Percentiles rank a stretch among this genome's conserved stretches.
phyloP scores from a whole-genome alignment of 805 yeast genomes.

The Sugiyamaella smithiae region DNA sequence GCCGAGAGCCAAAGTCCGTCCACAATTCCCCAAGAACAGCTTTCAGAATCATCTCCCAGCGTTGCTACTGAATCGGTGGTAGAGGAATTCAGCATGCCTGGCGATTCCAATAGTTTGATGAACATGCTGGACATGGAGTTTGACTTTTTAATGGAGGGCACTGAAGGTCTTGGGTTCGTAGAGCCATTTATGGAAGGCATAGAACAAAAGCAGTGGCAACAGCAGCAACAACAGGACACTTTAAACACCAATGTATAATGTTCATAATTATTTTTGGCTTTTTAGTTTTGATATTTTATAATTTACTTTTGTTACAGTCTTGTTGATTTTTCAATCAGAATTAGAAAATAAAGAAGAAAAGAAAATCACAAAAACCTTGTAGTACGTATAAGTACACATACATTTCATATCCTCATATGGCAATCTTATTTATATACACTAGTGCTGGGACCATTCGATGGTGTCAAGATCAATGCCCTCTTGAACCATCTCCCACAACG shows the following conservation, averaged over 20 bases:
- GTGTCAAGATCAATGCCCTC: conserved; percentile 93
- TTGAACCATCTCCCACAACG: conserved; percentile 99
- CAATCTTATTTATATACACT: conserved; percentile 14
- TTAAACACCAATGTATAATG: background rate
- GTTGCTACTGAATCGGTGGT: background rate
- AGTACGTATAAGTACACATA: too few species aligned
- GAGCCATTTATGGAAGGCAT: conserved; percentile 31
- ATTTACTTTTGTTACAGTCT: too few species aligned
- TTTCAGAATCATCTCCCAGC: background rate
- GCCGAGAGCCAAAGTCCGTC: background rate
- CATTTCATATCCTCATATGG: too few species aligned
- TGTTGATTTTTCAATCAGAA: too few species aligned
- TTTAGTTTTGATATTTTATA: background rate
- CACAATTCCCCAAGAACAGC: background rate
- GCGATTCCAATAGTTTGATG: conserved; percentile 10
- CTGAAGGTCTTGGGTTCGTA: conserved; percentile 31
- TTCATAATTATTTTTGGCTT: too few species aligned
- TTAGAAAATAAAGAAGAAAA: too few species aligned
- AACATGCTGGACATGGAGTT: conserved; percentile 27
- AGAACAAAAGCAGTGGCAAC: conserved; percentile 26
- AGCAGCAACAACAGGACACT: conserved; percentile 10
- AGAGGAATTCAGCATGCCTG: background rate
- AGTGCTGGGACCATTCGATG: conserved; percentile 98
- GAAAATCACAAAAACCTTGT: too few species aligned
- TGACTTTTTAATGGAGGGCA: conserved; percentile 31